phyloP scores from a whole-genome alignment of 306 rosid genomes.

The Vicia faba region DNA sequence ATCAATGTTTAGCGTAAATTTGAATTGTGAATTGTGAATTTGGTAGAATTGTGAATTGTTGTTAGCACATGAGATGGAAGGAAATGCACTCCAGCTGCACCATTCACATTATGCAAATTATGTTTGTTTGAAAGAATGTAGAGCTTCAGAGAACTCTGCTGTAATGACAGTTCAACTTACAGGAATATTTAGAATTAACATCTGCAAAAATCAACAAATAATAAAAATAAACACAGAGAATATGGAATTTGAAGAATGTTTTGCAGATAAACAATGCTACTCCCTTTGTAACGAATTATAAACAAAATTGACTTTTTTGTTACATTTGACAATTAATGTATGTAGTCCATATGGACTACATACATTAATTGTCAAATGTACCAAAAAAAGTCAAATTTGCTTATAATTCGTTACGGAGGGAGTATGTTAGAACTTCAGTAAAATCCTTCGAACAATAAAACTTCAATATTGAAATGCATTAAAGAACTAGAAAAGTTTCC shows the following conservation, averaged over 20 bases:
- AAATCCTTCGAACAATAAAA: conserved; percentile 22
- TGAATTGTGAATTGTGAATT: conserved; percentile 27
- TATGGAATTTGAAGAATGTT: conserved; percentile 23
- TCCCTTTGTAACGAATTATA: too few species aligned
- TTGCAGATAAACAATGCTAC: conserved; percentile 9
- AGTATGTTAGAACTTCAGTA: conserved; percentile 26
- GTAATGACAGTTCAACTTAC: conserved; percentile 60
- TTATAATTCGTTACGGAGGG: too few species aligned
- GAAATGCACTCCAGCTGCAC: conserved; percentile 32
- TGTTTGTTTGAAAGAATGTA: conserved; percentile 33
- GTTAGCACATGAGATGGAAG: conserved; percentile 20
- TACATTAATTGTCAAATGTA: too few species aligned
- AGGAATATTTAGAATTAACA: conserved; percentile 66
- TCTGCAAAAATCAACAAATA: conserved; percentile 58
- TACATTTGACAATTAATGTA: too few species aligned
- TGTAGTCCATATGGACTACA: too few species aligned
- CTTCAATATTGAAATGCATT: conserved; percentile 12
- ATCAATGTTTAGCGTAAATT: conserved; percentile 26
- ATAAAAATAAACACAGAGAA: conserved; percentile 21
- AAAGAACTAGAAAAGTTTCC: conserved; percentile 3
- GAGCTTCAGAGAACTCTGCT: conserved; percentile 30
- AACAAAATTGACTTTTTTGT: too few species aligned
- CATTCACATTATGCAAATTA: conserved; percentile 19
- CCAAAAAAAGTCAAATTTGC: too few species aligned
- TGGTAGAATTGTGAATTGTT: conserved; percentile 23